phyloP scores from a whole-genome alignment of 345 rosid genomes.

The Eucalyptus polyanthemos region DNA sequence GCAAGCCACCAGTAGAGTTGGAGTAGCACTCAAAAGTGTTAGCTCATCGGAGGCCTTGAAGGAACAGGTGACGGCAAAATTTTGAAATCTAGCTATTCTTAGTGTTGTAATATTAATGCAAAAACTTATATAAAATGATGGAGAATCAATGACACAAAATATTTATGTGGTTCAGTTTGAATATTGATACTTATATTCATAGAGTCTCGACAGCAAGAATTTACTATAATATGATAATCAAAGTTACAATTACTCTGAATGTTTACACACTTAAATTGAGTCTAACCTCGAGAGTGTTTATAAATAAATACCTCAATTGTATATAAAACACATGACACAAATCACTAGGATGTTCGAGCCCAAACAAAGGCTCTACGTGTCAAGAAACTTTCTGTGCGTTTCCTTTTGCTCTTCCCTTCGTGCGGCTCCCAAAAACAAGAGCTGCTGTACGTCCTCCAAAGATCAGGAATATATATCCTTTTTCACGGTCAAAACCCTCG shows the following conservation, averaged over 20 bases:
- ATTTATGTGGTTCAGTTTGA: fast-evolving
- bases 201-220: too few relatives aligned
- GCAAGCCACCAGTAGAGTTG: not conserved
- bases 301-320: too few relatives aligned
- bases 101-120: too few relatives aligned
- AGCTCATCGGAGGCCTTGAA: not conserved
- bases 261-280: not conserved
- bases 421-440: not conserved
- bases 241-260: fast-evolving
- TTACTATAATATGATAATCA: too few relatives aligned
- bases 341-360: not conserved
- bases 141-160: too few relatives aligned
- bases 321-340: not conserved
- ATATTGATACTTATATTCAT: too few relatives aligned
- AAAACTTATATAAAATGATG: too few relatives aligned
- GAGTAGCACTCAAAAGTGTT: too few relatives aligned
- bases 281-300: too few relatives aligned
- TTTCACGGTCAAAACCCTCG: not conserved
- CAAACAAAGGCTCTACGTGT: not conserved
- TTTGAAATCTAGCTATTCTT: not conserved
- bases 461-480: not conserved
- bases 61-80: not conserved
- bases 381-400: too few relatives aligned
- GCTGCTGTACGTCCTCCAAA: not conserved
- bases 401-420: not conserved